These are phyloP conservation scores for Paecilomyces niveus DNA, from an alignment of 2,329 filamentous ascomycete genomes.

Conservation along the genomic window DNA sequence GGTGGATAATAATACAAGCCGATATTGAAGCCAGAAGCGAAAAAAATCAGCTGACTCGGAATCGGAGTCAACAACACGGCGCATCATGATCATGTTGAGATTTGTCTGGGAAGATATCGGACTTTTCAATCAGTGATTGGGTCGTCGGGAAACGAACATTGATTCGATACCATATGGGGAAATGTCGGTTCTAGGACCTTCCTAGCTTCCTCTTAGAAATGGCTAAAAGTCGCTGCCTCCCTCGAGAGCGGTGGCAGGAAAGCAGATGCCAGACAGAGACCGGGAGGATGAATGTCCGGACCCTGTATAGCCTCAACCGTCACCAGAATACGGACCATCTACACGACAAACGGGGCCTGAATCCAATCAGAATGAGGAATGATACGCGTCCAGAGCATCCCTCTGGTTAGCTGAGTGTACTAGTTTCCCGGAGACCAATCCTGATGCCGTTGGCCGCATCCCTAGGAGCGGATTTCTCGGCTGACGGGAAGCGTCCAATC, in stretches of 20 bases:
- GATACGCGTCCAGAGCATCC: background rate
- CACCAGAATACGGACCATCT: background rate
- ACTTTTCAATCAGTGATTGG: background rate
- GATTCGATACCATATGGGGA: background rate
- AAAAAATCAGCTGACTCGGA: background rate
- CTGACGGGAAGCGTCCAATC: background rate
- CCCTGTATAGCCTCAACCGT: background rate
- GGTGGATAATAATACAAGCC: background rate
- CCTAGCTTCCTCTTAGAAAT: too few species aligned
- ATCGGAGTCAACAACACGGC: background rate
- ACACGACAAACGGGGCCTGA: background rate
- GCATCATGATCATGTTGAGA: background rate
- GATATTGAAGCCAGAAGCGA: background rate
- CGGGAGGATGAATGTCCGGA: background rate
- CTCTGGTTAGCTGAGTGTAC: background rate
- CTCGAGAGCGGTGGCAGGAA: too few species aligned
- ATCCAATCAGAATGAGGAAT: background rate
- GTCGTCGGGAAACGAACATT: background rate
- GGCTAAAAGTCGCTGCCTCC: too few species aligned
- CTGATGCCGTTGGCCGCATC: background rate
- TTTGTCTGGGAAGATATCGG: background rate
- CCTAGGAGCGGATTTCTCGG: background rate
- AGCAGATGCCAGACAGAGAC: background rate
- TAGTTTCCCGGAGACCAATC: background rate
- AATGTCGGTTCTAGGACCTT: background rate